phyloP scores from a whole-genome alignment of 1,284 basidiomycete genomes.

The Apiotrichum gamsii region DNA sequence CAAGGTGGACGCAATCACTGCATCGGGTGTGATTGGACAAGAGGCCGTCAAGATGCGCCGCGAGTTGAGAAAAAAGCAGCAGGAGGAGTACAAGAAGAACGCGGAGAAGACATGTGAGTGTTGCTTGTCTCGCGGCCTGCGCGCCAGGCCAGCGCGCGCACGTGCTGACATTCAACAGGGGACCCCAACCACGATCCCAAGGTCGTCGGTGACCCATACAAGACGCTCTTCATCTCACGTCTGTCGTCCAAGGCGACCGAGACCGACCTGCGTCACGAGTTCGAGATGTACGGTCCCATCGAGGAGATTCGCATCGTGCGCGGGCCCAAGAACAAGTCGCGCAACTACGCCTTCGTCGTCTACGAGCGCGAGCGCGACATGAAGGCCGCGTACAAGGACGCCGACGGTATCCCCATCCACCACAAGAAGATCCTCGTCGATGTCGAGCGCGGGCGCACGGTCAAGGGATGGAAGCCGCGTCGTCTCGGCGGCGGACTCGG shows the following conservation, averaged over 20 bases:
- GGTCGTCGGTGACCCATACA: slow-evolving; percentile 96
- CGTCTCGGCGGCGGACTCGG: slow-evolving; percentile 92
- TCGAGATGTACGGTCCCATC: slow-evolving; percentile 91
- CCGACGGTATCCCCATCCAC: slow-evolving; percentile 93
- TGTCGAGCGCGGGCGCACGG: slow-evolving; percentile 94
- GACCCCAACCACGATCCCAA: slow-evolving; percentile 66
- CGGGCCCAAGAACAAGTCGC: slow-evolving; percentile 76
- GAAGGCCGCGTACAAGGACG: slow-evolving; percentile 99
- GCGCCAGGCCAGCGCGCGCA: too few species aligned
- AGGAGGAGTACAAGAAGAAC: slow-evolving; percentile 68
- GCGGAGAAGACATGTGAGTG: slow-evolving; percentile 75
- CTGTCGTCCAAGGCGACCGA: slow-evolving; percentile 86
- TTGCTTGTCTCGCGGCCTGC: too few species aligned
- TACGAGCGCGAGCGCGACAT: slow-evolving; percentile 98
- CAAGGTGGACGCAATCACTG: slow-evolving; percentile 59
- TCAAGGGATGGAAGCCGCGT: slow-evolving; percentile 96
- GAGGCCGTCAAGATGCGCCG: slow-evolving; percentile 60
- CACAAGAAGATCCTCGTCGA: slow-evolving; percentile 93
- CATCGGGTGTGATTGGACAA: slow-evolving; percentile 50
- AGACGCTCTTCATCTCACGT: slow-evolving; percentile 93
- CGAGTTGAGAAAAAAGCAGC: slow-evolving; percentile 72
- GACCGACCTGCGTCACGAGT: slow-evolving; percentile 83
- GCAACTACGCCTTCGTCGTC: slow-evolving; percentile 94
- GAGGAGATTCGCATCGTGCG: slow-evolving; percentile 85
- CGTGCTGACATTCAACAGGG: slow-evolving; percentile 3